These are phyloP conservation scores for Avena eriantha DNA, from an alignment of 176 grass and related monocot species.

Conservation along the genomic window DNA sequence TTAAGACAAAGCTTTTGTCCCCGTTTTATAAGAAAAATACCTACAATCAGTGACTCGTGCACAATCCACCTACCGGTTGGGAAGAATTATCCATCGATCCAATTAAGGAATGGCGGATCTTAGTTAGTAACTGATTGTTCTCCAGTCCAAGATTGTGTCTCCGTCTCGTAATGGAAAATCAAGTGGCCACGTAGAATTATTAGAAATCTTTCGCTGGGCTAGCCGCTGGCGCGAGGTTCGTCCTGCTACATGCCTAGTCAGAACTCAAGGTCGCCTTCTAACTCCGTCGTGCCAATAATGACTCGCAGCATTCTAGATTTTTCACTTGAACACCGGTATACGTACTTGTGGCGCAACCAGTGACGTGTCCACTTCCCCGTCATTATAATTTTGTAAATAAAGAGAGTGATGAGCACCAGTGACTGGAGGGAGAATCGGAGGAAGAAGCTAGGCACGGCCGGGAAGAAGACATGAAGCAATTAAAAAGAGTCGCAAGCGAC, in stretches of 20 bases:
- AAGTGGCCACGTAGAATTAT: not conserved
- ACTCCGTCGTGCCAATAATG: not conserved
- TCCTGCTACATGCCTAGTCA: not conserved
- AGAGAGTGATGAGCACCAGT: not conserved
- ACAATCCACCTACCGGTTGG: not conserved
- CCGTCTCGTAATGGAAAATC: not conserved
- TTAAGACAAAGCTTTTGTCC: too few relatives aligned
- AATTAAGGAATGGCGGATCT: not conserved
- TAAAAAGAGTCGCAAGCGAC: not conserved
- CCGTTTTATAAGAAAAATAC: too few relatives aligned
- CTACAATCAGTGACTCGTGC: not conserved
- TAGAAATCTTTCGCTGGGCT: not conserved
- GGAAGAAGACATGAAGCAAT: constrained; percentile 7
- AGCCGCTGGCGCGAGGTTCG: not conserved
- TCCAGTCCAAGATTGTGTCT: constrained; percentile 48
- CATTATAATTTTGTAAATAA: not conserved
- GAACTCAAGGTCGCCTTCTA: not conserved
- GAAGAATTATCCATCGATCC: not conserved
- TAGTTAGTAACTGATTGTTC: not conserved
- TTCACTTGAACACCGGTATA: not conserved
- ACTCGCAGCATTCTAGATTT: not conserved
- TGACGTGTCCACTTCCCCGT: not conserved
- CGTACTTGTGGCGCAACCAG: not conserved
- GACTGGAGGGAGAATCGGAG: not conserved
- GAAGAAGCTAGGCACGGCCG: not conserved